phyloP scores from a whole-genome alignment of 2,329 filamentous ascomycete genomes.

The Bipolaris victoriae region DNA sequence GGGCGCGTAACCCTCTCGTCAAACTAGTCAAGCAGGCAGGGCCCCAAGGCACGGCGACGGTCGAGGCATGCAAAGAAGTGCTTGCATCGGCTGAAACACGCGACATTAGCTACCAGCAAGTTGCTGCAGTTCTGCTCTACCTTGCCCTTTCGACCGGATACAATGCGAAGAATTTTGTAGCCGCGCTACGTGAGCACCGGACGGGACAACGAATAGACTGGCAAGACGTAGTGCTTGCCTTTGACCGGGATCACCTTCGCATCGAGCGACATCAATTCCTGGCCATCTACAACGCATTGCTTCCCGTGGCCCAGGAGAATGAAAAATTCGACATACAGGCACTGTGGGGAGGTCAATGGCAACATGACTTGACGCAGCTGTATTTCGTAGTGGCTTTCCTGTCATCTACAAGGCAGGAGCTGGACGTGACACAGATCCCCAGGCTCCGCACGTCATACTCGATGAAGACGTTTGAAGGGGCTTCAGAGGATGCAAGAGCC shows the following conservation, averaged over 20 bases:
- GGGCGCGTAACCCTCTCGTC: constrained; percentile 65
- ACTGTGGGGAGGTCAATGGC: constrained; percentile 90
- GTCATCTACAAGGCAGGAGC: constrained; percentile 72
- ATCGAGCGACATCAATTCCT: constrained; percentile 82
- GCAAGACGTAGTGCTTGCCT: constrained; percentile 74
- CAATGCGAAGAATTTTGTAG: constrained; percentile 72
- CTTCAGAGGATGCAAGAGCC: constrained; percentile 64
- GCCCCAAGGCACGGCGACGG: constrained; percentile 73
- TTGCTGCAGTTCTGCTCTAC: constrained; percentile 79
- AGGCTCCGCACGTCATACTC: constrained; percentile 80
- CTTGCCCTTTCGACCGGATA: constrained; percentile 66
- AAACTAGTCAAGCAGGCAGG: constrained; percentile 75
- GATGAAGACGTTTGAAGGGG: constrained; percentile 65
- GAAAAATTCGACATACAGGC: constrained; percentile 79
- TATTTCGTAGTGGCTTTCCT: constrained; percentile 93
- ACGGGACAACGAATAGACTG: constrained; percentile 65
- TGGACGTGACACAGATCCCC: constrained; percentile 86
- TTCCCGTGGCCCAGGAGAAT: constrained; percentile 70
- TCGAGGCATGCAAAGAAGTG: constrained; percentile 70
- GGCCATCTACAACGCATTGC: constrained; percentile 77
- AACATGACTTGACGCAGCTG: constrained; percentile 82
- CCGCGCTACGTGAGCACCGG: constrained; percentile 62
- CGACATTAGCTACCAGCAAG: constrained; percentile 78
- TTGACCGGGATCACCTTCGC: constrained; percentile 79
- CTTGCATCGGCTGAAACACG: constrained; percentile 63